phyloP scores from a whole-genome alignment of 2,329 filamentous ascomycete species.

The Alternaria rosae region DNA sequence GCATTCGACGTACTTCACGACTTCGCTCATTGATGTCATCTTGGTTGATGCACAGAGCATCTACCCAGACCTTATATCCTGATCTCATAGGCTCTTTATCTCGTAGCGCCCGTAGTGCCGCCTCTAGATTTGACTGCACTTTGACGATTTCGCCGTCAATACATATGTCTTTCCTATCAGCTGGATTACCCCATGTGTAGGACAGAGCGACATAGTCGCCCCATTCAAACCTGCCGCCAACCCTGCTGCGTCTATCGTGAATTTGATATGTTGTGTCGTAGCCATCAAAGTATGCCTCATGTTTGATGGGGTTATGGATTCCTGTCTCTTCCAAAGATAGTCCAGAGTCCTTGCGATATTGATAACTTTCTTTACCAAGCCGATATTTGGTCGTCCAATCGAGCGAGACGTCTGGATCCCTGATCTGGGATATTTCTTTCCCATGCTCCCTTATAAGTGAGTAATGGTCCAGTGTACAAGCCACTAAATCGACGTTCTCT shows the following conservation, averaged over 20 bases:
- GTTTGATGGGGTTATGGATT: not conserved
- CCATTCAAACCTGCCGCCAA: not conserved
- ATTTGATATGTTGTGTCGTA: not conserved
- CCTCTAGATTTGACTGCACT: not conserved
- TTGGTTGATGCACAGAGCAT: not conserved
- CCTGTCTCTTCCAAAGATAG: not conserved
- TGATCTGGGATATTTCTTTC: no score
- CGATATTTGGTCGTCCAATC: no score
- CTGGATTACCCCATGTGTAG: not conserved
- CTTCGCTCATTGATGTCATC: not conserved
- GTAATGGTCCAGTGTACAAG: no score
- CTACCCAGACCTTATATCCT: not conserved
- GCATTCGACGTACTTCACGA: not conserved
- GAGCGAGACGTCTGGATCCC: no score
- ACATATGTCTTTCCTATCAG: not conserved
- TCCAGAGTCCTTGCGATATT: not conserved
- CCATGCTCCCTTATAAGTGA: no score
- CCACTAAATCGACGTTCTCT: no score
- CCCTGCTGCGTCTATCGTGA: not conserved
- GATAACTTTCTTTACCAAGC: no score
- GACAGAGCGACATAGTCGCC: not conserved
- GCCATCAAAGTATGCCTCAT: not conserved
- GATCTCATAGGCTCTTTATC: not conserved
- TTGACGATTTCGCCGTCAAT: not conserved
- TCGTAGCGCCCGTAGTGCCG: not conserved